phyloP scores from a whole-genome alignment of 2,329 filamentous ascomycete species.

The Fusarium devonianum region DNA sequence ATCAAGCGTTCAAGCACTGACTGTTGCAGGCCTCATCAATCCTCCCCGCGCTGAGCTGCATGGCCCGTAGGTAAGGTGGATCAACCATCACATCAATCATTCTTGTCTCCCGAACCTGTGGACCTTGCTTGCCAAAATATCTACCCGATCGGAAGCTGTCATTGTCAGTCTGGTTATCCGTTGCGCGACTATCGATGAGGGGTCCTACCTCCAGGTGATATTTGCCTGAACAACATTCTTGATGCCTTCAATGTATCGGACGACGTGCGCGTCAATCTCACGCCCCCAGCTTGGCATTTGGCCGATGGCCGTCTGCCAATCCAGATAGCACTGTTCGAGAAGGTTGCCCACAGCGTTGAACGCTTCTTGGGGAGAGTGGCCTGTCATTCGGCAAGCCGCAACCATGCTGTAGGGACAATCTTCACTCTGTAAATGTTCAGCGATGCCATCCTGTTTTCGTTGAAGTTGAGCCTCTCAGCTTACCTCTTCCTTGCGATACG shows the following conservation, averaged over 20 bases:
- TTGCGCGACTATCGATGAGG: too few species aligned
- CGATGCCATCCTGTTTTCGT: neutral
- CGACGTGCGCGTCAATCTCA: neutral
- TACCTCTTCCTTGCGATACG: neutral
- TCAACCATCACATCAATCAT: too few species aligned
- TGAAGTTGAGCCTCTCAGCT: neutral
- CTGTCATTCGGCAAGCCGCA: neutral
- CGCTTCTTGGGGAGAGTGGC: neutral
- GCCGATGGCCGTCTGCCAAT: neutral
- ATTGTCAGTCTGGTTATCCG: too few species aligned
- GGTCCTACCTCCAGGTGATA: neutral
- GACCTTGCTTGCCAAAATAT: too few species aligned
- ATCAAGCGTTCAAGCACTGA: too few species aligned
- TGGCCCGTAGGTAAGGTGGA: too few species aligned
- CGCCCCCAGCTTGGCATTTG: neutral
- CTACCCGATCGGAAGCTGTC: too few species aligned
- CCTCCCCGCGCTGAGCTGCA: too few species aligned
- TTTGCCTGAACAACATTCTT: neutral
- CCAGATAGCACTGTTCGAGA: neutral
- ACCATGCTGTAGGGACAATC: neutral
- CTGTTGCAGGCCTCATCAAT: too few species aligned
- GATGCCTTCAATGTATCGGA: neutral
- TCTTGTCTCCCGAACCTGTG: too few species aligned
- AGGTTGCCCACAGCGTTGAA: neutral
- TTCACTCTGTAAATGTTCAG: neutral